Evolutionary conservation across 306 rosid species (phyloP).

Genomic region (Prunus davidiana): DNA sequence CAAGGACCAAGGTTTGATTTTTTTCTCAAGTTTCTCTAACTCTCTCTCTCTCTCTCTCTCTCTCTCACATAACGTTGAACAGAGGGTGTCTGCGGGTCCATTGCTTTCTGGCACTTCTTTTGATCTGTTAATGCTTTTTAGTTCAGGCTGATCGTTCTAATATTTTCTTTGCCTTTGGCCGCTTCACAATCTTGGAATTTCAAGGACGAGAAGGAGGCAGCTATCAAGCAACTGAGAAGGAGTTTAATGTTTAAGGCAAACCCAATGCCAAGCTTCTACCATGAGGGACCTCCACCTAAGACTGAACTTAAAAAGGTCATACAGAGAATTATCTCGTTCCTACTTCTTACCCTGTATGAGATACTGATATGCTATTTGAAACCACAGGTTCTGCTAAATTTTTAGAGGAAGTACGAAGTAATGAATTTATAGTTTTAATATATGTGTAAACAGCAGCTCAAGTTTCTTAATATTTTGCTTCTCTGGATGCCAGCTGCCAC

Average conservation of each 20-base stretch:
- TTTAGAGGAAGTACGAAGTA: background rate
- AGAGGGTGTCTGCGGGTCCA: slow-evolving; percentile 12
- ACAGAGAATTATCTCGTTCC: background rate
- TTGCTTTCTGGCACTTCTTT: slow-evolving; percentile 18
- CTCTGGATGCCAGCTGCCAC: slow-evolving; percentile 60
- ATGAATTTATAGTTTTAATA: background rate
- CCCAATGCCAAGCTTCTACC: slow-evolving; percentile 97
- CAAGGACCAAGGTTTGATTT: slow-evolving; percentile 77
- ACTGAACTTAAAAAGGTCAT: slow-evolving; percentile 88
- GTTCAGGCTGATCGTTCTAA: slow-evolving; percentile 4
- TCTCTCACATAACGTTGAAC: background rate
- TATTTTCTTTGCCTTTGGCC: slow-evolving; percentile 17
- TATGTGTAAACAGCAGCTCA: slow-evolving; percentile 20
- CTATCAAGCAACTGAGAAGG: slow-evolving; percentile 82
- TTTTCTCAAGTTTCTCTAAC: slow-evolving; percentile 21
- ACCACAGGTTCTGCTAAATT: background rate
- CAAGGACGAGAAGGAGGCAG: slow-evolving; percentile 86
- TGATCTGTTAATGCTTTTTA: slow-evolving; percentile 5
- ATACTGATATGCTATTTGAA: background rate
- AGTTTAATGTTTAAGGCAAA: slow-evolving; percentile 90
- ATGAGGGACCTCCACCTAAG: slow-evolving; percentile 96
- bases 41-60: background rate
- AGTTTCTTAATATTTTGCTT: slow-evolving; percentile 24
- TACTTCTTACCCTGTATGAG: slow-evolving; percentile 20
- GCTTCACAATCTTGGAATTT: slow-evolving; percentile 31